These are phyloP conservation scores for Onygenales sp. DNA, from an alignment of 2,329 filamentous ascomycete species.

Conservation along the genomic window DNA sequence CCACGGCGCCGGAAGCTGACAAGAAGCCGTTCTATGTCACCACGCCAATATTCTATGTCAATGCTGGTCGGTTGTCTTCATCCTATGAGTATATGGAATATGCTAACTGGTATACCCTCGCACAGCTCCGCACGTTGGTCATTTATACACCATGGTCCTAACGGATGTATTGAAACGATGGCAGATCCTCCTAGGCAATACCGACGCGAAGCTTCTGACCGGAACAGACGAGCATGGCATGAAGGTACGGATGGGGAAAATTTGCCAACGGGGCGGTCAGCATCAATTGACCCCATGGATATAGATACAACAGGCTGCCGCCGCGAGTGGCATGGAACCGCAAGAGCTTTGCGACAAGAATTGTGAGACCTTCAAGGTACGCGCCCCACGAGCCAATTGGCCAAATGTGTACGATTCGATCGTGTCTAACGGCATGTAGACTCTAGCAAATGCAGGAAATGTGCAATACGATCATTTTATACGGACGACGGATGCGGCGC, in stretches of 20 bases:
- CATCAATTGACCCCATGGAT: conserved; percentile 10
- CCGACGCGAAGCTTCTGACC: conserved; percentile 64
- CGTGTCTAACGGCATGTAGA: conserved; percentile 21
- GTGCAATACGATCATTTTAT: conserved; percentile 81
- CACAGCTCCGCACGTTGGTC: conserved; percentile 82
- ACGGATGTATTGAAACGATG: conserved; percentile 88
- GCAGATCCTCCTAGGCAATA: conserved; percentile 64
- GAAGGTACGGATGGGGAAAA: conserved; percentile 47
- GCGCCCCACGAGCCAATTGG: neutral
- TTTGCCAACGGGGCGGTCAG: neutral
- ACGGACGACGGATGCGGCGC: conserved; percentile 75
- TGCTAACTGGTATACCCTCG: conserved; percentile 1
- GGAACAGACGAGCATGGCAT: conserved; percentile 97
- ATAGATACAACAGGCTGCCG: conserved; percentile 73
- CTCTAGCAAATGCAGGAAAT: conserved; percentile 59
- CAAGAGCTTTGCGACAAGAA: conserved; percentile 85
- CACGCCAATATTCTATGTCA: conserved; percentile 98
- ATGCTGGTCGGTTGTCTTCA: conserved; percentile 57
- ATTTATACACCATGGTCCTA: conserved; percentile 87
- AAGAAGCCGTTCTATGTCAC: conserved; percentile 89
- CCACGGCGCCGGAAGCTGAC: neutral
- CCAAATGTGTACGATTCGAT: neutral
- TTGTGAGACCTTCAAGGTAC: conserved; percentile 63
- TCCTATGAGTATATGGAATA: neutral
- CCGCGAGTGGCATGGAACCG: conserved; percentile 58